Evolutionary conservation across 257 asterid genomes (phyloP), one percentile per base, ranked within the genome.

Genomic region (Schizonepeta tenuifolia): DNA sequence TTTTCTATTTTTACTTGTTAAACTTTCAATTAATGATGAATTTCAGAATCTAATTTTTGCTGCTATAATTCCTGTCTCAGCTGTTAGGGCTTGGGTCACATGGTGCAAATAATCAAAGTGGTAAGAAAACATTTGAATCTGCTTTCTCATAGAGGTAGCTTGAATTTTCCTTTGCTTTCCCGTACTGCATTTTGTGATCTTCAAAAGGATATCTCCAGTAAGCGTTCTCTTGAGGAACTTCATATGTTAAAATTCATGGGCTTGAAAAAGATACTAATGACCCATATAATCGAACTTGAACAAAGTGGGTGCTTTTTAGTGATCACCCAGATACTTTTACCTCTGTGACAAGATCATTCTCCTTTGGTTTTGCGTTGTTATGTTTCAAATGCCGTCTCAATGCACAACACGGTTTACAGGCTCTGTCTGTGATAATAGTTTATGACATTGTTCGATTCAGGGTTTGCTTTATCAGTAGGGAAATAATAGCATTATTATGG

Each of bases 301-400:
- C 40, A 22, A 73, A 73, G 51, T 44, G 63, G 43, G 14, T 13
- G 62, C 71, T 67, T 38, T 38, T 51, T 68, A 71, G 83, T 58
- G 65, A 58, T 54, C 78, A 61, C 68, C 43, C 83, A 78, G 83
- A 74, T 82, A 78, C 75, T 75, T 72, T 21, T 54, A 59, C 55
- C 58, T n/a, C 1, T 73, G 54, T 15, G 35, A 74, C 62, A 50
- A 15, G 67, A 67, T 15, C 57, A 28, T 75, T 56, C 17, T n/a
- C 46, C 43, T 13, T 43, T 43, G 14, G 50, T 43, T 43, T 43
- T 43, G 14, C 50, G 21, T 62, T 24, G 28, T 35, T n/a, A 17
- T 35, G n/a, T n/a, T 54, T 10, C 22, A 54, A n/a, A 22, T 54
- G 60, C 60, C 33, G 21, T 54, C 60, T 9, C 63, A 56, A 9